Evolutionary conservation across 495 filamentous ascomycete genomes (phyloP).

Genomic region (Neurospora sp.): DNA sequence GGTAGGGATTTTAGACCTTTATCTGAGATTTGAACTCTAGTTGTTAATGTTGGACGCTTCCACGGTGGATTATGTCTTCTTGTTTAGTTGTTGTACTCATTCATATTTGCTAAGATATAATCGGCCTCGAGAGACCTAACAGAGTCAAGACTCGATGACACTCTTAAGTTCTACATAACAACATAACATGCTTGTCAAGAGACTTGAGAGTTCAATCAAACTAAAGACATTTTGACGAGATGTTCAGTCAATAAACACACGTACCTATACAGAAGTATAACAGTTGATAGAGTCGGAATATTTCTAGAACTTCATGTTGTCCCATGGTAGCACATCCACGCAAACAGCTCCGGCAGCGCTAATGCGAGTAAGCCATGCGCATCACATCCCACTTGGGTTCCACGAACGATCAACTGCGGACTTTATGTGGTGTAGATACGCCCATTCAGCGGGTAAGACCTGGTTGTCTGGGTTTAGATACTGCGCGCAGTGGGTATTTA

Average conservation of each 20-base stretch:
- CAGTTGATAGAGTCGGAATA: not conserved
- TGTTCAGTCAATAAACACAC: not conserved
- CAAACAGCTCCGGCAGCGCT: not conserved
- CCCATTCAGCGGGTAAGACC: not conserved
- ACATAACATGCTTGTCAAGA: not conserved
- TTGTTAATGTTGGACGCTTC: not conserved
- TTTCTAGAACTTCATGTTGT: not conserved
- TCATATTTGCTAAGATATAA: not conserved
- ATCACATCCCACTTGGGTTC: not conserved
- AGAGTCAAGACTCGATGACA: too few species aligned
- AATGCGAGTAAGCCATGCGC: not conserved
- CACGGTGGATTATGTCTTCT: not conserved
- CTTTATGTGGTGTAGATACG: not conserved
- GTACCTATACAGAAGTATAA: not conserved
- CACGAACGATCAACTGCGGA: not conserved
- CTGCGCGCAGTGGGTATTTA: not conserved
- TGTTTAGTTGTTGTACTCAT: not conserved
- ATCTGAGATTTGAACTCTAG: not conserved
- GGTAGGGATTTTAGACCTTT: not conserved
- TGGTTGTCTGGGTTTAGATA: not conserved
- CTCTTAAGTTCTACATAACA: too few species aligned
- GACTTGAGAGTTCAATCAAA: not conserved
- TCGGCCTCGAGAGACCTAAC: too few species aligned
- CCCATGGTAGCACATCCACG: not conserved
- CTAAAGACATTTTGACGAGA: not conserved